Conservation (phyloP, 2,329 filamentous ascomycete species). For the Hymenoscyphus scutula region DNA sequence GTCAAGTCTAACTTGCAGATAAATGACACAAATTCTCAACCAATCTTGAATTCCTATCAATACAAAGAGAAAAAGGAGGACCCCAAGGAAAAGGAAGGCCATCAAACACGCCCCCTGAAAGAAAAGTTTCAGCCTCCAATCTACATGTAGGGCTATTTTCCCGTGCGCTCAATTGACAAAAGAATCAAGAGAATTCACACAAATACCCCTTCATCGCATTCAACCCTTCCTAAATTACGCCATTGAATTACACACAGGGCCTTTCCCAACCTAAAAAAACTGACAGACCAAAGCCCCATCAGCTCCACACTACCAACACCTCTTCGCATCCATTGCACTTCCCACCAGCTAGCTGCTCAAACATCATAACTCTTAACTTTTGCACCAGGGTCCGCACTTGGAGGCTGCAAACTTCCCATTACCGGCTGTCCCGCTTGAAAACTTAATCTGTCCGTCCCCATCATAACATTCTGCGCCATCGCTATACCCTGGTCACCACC, state of each 20-base stretch:
- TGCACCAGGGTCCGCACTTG: constrained; percentile 51
- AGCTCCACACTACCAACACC: background rate
- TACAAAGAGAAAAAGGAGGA: too few relatives aligned
- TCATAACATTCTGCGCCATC: constrained; percentile 37
- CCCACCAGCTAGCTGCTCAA: constrained; percentile 18
- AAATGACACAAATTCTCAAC: too few relatives aligned
- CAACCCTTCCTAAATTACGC: background rate
- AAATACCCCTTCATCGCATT: background rate
- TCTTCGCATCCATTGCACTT: background rate
- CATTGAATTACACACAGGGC: background rate
- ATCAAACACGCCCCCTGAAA: too few relatives aligned
- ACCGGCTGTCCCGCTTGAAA: constrained; percentile 46
- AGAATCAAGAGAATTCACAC: background rate
- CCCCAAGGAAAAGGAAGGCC: too few relatives aligned
- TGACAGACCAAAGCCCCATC: background rate
- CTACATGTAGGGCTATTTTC: too few relatives aligned
- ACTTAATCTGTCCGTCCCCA: constrained; percentile 45
- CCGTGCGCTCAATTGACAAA: background rate
- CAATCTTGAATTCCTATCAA: too few relatives aligned
- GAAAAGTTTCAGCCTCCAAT: too few relatives aligned
- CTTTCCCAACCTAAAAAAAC: background rate
- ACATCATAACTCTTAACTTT: constrained; percentile 45
- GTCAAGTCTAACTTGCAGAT: too few relatives aligned
- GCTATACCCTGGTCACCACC: constrained; percentile 39
- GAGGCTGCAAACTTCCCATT: constrained; percentile 48